These are phyloP conservation scores for Spathaspora gorwiae DNA, from an alignment of 805 yeast genomes.

Conservation along the genomic window DNA sequence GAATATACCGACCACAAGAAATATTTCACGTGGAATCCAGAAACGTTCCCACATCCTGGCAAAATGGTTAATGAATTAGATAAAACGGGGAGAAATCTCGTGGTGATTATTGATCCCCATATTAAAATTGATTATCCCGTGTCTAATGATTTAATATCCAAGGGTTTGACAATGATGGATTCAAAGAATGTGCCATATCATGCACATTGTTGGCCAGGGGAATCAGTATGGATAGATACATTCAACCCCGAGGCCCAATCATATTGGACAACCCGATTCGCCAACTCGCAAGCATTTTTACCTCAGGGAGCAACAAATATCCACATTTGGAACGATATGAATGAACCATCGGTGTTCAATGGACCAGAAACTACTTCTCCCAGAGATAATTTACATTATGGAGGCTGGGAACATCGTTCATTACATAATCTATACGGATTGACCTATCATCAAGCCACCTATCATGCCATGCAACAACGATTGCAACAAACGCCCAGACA, in stretches of 20 bases:
- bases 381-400: slow-evolving; percentile 72
- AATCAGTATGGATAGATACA: slow-evolving; percentile 89
- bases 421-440: slow-evolving; percentile 83
- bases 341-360: slow-evolving; percentile 90
- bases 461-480: slow-evolving; percentile 55
- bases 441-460: slow-evolving; percentile 77
- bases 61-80: slow-evolving; percentile 62
- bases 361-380: slow-evolving; percentile 95
- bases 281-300: slow-evolving; percentile 31
- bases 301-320: slow-evolving; percentile 58
- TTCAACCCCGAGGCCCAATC: slow-evolving; percentile 56
- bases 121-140: slow-evolving; percentile 67
- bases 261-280: slow-evolving; percentile 60
- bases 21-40: slow-evolving; percentile 86
- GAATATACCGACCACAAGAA: slow-evolving; percentile 85
- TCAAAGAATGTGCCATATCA: slow-evolving; percentile 49
- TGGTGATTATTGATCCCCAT: slow-evolving; percentile 89
- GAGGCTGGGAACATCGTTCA: slow-evolving; percentile 85
- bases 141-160: slow-evolving; percentile 46
- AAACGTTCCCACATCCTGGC: slow-evolving; percentile 69
- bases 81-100: slow-evolving; percentile 72
- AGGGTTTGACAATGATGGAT: slow-evolving; percentile 43
- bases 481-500: slow-evolving; percentile 31
- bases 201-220: slow-evolving; percentile 99
- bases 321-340: slow-evolving; percentile 96